Base-by-base conservation (phyloP, 2,329 filamentous ascomycete species). In the Huntiella decipiens region DNA sequence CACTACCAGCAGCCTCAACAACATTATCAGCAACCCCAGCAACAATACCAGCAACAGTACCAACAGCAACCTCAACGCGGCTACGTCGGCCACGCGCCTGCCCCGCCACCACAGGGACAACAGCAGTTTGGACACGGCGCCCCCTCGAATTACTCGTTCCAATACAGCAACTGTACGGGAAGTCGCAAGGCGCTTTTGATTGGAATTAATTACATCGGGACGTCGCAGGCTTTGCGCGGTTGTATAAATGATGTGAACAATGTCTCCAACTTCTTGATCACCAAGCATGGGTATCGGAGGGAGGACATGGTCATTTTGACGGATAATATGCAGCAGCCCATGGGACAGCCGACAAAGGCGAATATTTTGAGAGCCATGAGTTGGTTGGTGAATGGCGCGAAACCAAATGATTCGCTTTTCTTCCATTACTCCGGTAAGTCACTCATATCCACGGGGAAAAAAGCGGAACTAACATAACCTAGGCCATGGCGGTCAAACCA, bases 101-200 rank as follows among this genome's bases (percentile, higher is more conserved):
- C 77, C 2, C 73, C 78, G 44, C 82, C 82, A 5, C 79, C 81
- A 13, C 59, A 67, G 48, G 65, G 71, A 45, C 69, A 79, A 52
- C 82, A 87, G 58, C 67, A 71, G 51, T 91, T 91, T 56, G 83
- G 86, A 47, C 69, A 77, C 51, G 86, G 85, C 48, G 86, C 87
- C 11, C 86, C 86, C 13, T 70, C 76, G 52, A 71, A 71, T 55
- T 94, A 94, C 61, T 75, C 70, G 38, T 96, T 87, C 62, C 82
- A 88, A 61, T 95, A 95, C 62, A 94, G 86, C 40, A 80, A 80
- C 53, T 96, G 87, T 60, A 92, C 82, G 4, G 88, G 87, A 40
- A 75, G 78, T 55, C 71, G 87, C 58, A 74, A 74, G 58, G 70
- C 70, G 8, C 60, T 74, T 35, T 58, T 74, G 40, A 72, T 74